Base-by-base conservation (phyloP, 1,139 yeast genomes). In the Suhomyces maxii region DNA sequence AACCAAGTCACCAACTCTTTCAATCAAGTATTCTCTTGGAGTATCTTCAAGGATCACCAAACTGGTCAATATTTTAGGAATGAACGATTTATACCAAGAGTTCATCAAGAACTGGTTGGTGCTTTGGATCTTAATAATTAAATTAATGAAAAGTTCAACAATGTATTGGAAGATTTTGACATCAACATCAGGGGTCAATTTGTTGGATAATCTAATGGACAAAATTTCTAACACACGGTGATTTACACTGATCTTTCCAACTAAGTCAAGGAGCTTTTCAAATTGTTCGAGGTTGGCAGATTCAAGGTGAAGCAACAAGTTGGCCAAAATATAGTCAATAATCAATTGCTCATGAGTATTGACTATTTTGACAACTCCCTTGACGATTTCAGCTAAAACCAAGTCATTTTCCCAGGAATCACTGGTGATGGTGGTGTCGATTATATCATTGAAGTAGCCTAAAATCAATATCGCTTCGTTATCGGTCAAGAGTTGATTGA, bases 391-490 rank as follows among this genome's bases (percentile, higher is more conserved):
- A 4, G 53, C 56, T 11, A 71, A 53, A 1, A 74, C 65, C 18
- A 64, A 43, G 49, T 73, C 77, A 0, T 55, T 54, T 36, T 60
- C 62, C 68, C 70, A 66, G 10, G 49, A 71, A 37, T 68, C 71
- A 7, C 69, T 65, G 3, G 46, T 48, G n/a, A 85, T 60, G 8
- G 56, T 48, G 7, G 52, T 52, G 6, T 56, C 48, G 8, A 87
- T 68, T 23, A 83, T 77, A 38, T 84, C 89, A 32, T 83, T 82
- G 37, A 90, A 70, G 55, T 86, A 83, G 49, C 83, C 89, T 31
- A 86, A 79, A 8, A 89, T 69, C 45, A 87, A 65, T 23, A 81
- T 77, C 32, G 80, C 62, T 56, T 90, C 96, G 42, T 79, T 79
- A 2, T 58, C 56, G 9, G 64, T 65, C 39, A 88, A 65, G 51